Percentiles rank a stretch among this genome's conserved stretches.
Evolutionary conservation across 2,329 filamentous ascomycete species (phyloP).

Genomic region (Drechslera avenae): DNA sequence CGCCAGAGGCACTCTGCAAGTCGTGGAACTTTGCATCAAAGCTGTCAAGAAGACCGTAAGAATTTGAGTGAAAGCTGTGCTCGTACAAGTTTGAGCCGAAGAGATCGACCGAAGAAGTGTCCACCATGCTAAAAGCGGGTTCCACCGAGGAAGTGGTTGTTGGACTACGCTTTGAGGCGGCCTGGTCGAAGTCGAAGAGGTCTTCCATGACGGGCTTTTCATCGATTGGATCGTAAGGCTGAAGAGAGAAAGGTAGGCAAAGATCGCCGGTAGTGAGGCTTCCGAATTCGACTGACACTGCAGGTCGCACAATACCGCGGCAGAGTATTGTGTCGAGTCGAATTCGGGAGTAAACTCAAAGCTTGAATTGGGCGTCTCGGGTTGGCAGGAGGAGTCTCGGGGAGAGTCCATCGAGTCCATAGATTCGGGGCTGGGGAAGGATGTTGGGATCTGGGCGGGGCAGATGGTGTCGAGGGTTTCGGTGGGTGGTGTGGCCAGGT

Average conservation of each 20-base stretch:
- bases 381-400: conserved; percentile 45
- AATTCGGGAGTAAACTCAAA: conserved; percentile 61
- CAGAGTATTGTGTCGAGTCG: conserved; percentile 99
- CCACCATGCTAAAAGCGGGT: conserved; percentile 39
- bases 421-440: conserved; percentile 45
- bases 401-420: conserved; percentile 49
- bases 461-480: conserved; percentile 39
- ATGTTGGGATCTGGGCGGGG: conserved; percentile 42
- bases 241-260: conserved; percentile 46
- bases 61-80: conserved; percentile 33
- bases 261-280: conserved; percentile 39
- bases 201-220: conserved; percentile 45
- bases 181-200: conserved; percentile 50
- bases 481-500: conserved; percentile 30
- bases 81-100: conserved; percentile 44
- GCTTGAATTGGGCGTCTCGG: conserved; percentile 48
- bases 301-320: conserved; percentile 99
- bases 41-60: conserved; percentile 45
- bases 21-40: conserved; percentile 51
- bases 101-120: conserved; percentile 40
- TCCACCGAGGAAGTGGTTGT: conserved; percentile 25
- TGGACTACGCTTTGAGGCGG: conserved; percentile 43
- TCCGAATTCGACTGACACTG: conserved; percentile 86
- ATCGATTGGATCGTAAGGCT: conserved; percentile 45
- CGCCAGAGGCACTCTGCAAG: conserved; percentile 55